Base-by-base conservation (phyloP, 441 rosid species). In the Pelargonium myrrhifolium region DNA sequence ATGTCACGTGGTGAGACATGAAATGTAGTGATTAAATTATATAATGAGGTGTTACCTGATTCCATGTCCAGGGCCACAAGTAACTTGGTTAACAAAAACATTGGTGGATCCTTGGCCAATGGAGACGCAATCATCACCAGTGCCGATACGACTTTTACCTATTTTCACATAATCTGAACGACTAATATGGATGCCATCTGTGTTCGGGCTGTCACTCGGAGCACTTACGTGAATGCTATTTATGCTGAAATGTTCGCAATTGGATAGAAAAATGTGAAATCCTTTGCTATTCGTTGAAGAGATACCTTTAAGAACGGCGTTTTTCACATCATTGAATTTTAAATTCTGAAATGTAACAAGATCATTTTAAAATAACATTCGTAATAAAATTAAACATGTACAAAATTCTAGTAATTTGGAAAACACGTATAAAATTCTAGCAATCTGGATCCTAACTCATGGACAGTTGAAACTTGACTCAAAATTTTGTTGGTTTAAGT, bases 261-360 rank as follows among this genome's bases (percentile, higher is more conserved):
- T 49, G 55, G 55, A 49, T 18, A 49, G 6, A 49, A 49, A 49
- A 14, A 49, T 49, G 55, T 49, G 55, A 49, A 49, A 49, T 10
- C 55, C 55, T n/a, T 49, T 49, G 55, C 55, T 49, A 49, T 49
- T 49, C 55, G n/a, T 17, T 10, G 55, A 49, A 49, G 55, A 49
- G 2, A 49, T 49, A 1, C 55, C 55, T 10, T 49, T 49, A 14
- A 49, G 18, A 5, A 49, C 55, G 0, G 18, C 55, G 7, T 49
- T 49, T 14, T 7, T 49, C 55, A 49, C 55, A n/a, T 49, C 18
- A 4, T 49, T 49, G 18, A 49, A 49, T 6, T 49, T 49, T 17
- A 49, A n/a, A 17, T 49, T 49, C 55, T 49, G 55, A n/a, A 49
- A 15, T 18, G n/a, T 3, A 49, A 40, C 31, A 28, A 28, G 3